phyloP scores from a whole-genome alignment of 352 stramenopile species.

The Aphanomyces euteiches region DNA sequence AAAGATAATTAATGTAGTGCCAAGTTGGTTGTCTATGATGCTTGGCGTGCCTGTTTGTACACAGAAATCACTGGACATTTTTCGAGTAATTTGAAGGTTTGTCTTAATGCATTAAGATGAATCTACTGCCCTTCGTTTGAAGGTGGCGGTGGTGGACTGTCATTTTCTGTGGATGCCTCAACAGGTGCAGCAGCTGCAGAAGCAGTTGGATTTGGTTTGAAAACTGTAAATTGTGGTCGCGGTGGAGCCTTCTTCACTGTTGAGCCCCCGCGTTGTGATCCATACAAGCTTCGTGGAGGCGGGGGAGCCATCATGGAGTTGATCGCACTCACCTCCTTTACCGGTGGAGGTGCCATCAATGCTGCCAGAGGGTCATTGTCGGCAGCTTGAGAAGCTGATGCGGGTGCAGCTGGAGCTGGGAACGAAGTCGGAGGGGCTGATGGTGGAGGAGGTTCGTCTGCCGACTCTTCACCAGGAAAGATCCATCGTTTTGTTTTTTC shows the following conservation, averaged over 20 bases:
- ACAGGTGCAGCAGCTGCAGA: conserved; percentile 28
- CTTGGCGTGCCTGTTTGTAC: not conserved
- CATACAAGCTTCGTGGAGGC: conserved; percentile 41
- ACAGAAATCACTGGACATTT: not conserved
- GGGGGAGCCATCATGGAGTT: conserved; percentile 84
- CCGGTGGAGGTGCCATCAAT: conserved; percentile 81
- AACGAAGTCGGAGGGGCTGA: conserved; percentile 62
- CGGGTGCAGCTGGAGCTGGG: conserved; percentile 47
- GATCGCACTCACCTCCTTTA: conserved; percentile 69
- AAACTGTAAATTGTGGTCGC: conserved; percentile 82
- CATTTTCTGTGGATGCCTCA: conserved; percentile 19
- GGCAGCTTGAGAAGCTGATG: conserved; percentile 56
- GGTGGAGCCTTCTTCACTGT: conserved; percentile 39
- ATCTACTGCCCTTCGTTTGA: conserved; percentile 6
- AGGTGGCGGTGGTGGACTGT: not conserved
- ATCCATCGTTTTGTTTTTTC: conserved; percentile 84
- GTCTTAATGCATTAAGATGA: not conserved
- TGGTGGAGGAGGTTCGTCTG: conserved; percentile 55
- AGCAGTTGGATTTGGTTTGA: conserved; percentile 61
- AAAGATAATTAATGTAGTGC: no score
- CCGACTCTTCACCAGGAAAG: conserved; percentile 68
- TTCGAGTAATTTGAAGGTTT: not conserved
- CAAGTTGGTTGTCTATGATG: no score
- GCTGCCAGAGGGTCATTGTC: conserved; percentile 66
- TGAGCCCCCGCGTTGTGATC: conserved; percentile 37